These are phyloP conservation scores for Ettlia oleoabundans DNA, from an alignment of 139 green algal genomes.

Conservation along the genomic window DNA sequence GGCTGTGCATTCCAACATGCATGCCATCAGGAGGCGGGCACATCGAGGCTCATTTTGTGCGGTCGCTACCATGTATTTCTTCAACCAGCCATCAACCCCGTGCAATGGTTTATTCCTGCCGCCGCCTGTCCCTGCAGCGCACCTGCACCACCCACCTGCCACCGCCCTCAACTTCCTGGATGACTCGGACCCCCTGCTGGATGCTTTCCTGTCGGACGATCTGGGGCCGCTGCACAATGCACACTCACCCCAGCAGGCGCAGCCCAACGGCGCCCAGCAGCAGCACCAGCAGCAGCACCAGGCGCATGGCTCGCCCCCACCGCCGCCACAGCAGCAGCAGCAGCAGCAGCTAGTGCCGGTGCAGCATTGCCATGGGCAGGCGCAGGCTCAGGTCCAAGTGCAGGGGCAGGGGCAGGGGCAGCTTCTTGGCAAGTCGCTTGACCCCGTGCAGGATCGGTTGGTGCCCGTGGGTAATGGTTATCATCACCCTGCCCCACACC, in stretches of 20 bases:
- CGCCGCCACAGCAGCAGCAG: background rate
- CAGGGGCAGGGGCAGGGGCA: too few species aligned
- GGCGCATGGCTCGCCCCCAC: background rate
- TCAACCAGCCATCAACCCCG: too few species aligned
- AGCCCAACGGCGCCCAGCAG: background rate
- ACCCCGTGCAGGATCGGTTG: background rate
- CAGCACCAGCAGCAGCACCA: conserved; percentile 11
- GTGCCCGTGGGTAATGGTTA: background rate
- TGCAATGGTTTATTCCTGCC: background rate
- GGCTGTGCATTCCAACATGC: too few species aligned
- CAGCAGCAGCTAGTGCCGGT: background rate
- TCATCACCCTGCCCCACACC: background rate
- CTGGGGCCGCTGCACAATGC: background rate
- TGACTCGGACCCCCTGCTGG: conserved; percentile 26
- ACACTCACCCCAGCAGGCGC: background rate
- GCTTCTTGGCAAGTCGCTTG: background rate
- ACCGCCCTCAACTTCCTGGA: conserved; percentile 14
- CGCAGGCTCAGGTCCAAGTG: background rate
- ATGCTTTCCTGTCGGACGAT: conserved; percentile 7
- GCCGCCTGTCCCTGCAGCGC: conserved; percentile 9
- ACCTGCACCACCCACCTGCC: conserved; percentile 32
- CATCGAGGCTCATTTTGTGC: too few species aligned
- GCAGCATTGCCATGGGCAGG: background rate
- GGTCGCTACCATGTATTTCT: too few species aligned
- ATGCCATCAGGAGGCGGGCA: too few species aligned